A percentile compares a stretch with the other conserved stretches of the same genome.
Conservation (phyloP, 2,329 filamentous ascomycete species). For the Lachnellula hyalina region DNA sequence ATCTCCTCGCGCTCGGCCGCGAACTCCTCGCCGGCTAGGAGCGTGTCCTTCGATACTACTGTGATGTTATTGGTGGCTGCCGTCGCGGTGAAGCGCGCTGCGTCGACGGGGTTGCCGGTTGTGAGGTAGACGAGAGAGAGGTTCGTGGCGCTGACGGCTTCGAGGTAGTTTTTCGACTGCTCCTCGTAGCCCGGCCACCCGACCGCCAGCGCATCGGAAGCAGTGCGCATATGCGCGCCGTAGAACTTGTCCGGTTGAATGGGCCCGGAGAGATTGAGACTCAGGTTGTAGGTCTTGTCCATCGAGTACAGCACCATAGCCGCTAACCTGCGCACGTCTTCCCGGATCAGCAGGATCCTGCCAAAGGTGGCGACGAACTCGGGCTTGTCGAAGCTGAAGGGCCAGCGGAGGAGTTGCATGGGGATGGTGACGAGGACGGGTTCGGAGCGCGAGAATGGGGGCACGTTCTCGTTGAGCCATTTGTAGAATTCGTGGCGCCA, state of each 20-base stretch:
- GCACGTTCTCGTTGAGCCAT: not conserved
- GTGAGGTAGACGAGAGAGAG: constrained; percentile 36
- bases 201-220: constrained; percentile 29
- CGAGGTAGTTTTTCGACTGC: constrained; percentile 32
- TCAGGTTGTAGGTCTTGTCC: constrained; percentile 15
- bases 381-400: constrained; percentile 38
- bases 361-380: constrained; percentile 39
- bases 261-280: not conserved
- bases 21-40: constrained; percentile 31
- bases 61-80: constrained; percentile 31
- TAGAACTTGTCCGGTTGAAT: constrained; percentile 25
- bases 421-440: not conserved
- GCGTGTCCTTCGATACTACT: constrained; percentile 36
- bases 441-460: not conserved
- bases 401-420: constrained; percentile 24
- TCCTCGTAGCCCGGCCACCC: constrained; percentile 33
- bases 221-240: constrained; percentile 34
- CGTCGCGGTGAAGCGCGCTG: constrained; percentile 32
- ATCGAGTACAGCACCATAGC: constrained; percentile 30
- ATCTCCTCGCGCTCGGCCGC: constrained; percentile 23
- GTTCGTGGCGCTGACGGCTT: constrained; percentile 25
- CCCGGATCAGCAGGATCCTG: constrained; percentile 36
- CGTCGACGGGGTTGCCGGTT: constrained; percentile 34
- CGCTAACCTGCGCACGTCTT: constrained; percentile 33
- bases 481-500: constrained; percentile 1